phyloP scores from a whole-genome alignment of 2,329 filamentous ascomycete genomes.

The Leptographium radiaticola region DNA sequence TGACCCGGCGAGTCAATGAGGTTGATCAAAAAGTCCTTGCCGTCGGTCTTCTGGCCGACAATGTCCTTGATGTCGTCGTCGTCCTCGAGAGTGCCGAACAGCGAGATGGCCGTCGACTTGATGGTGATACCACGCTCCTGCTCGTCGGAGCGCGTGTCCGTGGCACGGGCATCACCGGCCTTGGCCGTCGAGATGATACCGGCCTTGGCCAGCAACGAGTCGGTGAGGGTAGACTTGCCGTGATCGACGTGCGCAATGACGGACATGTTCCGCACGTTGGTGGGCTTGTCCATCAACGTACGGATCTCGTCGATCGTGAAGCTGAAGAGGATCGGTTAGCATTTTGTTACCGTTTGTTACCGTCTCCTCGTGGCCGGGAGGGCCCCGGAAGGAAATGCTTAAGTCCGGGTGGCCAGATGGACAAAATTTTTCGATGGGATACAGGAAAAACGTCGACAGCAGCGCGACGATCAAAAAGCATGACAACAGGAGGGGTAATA shows the following conservation, averaged over 20 bases:
- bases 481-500: background rate
- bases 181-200: constrained; percentile 99
- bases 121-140: constrained; percentile 99
- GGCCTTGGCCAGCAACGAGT: constrained; percentile 96
- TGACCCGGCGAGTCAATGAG: constrained; percentile 99
- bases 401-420: background rate
- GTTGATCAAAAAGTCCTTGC: constrained; percentile 99
- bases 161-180: constrained; percentile 90
- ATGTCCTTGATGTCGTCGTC: constrained; percentile 92
- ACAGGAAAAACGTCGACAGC: background rate
- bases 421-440: background rate
- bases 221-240: constrained; percentile 99
- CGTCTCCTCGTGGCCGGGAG: background rate
- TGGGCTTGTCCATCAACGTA: constrained; percentile 63
- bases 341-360: constrained; percentile 26
- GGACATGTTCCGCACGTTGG: constrained; percentile 44
- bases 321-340: constrained; percentile 33
- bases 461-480: too few relatives aligned
- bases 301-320: constrained; percentile 97
- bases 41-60: constrained; percentile 71
- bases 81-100: constrained; percentile 74
- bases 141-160: constrained; percentile 93
- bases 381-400: background rate
- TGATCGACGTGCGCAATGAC: constrained; percentile 99
- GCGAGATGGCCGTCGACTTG: constrained; percentile 99